A percentile compares a stretch with the other conserved stretches of the same genome.
phyloP scores from a whole-genome alignment of 352 stramenopile genomes.

The Thalassiosira mediterranea region DNA sequence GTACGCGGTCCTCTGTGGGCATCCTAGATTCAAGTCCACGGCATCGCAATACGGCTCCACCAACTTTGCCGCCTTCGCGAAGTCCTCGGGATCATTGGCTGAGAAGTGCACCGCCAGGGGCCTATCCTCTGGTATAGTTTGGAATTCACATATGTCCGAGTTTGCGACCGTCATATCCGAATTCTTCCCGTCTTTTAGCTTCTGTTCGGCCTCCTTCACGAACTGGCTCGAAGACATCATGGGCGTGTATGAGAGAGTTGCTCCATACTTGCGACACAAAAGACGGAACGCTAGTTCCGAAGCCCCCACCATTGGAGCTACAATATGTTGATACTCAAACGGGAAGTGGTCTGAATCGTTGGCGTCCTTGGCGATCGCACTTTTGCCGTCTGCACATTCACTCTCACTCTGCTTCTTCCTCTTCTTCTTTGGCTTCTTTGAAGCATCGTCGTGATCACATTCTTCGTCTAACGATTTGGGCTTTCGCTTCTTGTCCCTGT shows the following conservation, averaged over 20 bases:
- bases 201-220: slow-evolving; percentile 23
- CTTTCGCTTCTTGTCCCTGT: slow-evolving; percentile 16
- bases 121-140: slow-evolving; percentile 89
- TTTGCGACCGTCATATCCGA: slow-evolving; percentile 13
- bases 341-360: slow-evolving; percentile 36
- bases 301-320: slow-evolving; percentile 97
- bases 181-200: slow-evolving; percentile 19
- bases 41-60: slow-evolving; percentile 92
- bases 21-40: slow-evolving; percentile 98
- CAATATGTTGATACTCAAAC: slow-evolving; percentile 67
- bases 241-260: slow-evolving; percentile 95
- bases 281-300: slow-evolving; percentile 97
- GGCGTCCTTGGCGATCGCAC: neutral
- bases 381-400: slow-evolving; percentile 1
- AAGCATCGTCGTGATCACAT: slow-evolving; percentile 10
- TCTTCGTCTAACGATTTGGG: neutral
- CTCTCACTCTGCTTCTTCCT: slow-evolving; percentile 11
- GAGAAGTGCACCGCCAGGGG: slow-evolving; percentile 96
- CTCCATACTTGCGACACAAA: slow-evolving; percentile 93
- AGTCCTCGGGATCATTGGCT: slow-evolving; percentile 91
- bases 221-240: slow-evolving; percentile 90
- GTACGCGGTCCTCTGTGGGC: slow-evolving; percentile 94
- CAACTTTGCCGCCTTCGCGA: slow-evolving; percentile 90
- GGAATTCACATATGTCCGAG: slow-evolving; percentile 69
- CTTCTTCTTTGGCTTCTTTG: slow-evolving; percentile 15